phyloP scores from a whole-genome alignment of 2,329 filamentous ascomycete genomes.

The Fusarium luffae region DNA sequence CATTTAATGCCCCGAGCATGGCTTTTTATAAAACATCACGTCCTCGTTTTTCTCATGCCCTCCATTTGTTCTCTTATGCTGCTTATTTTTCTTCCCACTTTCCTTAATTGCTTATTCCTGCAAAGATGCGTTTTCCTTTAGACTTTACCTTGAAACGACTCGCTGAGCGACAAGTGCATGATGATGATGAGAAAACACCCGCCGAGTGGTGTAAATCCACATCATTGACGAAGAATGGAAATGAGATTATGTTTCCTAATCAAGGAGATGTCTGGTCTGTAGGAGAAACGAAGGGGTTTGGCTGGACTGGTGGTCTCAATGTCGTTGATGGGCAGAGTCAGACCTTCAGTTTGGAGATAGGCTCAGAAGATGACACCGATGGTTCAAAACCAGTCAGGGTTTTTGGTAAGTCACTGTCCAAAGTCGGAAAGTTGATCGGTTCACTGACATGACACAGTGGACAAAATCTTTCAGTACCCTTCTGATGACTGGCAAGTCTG shows the following conservation, averaged over 20 bases:
- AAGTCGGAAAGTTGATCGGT: accelerated
- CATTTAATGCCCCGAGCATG: neutral
- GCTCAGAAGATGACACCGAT: neutral
- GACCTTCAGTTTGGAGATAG: neutral
- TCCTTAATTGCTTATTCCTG: neutral
- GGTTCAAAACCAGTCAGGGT: neutral
- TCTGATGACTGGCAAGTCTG: neutral
- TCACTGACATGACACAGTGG: neutral
- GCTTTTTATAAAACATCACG: neutral
- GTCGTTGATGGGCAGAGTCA: neutral
- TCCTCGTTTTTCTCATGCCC: neutral
- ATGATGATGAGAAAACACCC: neutral
- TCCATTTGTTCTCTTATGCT: neutral
- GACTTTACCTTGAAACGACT: neutral
- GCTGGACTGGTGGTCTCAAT: neutral
- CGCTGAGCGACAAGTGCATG: neutral
- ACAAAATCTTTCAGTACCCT: slow-evolving; percentile 2
- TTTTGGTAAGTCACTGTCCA: neutral
- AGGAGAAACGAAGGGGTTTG: neutral
- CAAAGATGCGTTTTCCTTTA: slow-evolving; percentile 1
- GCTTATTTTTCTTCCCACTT: neutral
- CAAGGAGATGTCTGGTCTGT: slow-evolving; percentile 2
- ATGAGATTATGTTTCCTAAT: neutral
- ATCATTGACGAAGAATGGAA: neutral
- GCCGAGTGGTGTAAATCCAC: neutral